phyloP scores from a whole-genome alignment of 2,329 filamentous ascomycete species.

The Alternaria metachromatica region DNA sequence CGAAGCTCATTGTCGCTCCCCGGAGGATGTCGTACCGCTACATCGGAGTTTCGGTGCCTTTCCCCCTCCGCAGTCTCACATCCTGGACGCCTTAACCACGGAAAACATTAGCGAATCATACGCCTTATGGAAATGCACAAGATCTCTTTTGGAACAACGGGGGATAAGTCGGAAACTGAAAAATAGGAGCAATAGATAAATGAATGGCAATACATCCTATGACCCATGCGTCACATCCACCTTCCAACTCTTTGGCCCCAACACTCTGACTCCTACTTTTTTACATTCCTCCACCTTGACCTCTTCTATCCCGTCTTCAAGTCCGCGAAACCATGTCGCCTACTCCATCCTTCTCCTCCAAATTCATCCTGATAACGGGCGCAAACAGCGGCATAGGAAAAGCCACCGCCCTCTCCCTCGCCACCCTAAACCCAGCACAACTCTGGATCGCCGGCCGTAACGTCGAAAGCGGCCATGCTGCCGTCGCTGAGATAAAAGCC shows the following conservation, averaged over 20 bases:
- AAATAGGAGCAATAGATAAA: background rate
- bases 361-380: background rate
- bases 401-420: background rate
- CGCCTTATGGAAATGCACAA: background rate
- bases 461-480: background rate
- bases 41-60: background rate
- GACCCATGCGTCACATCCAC: background rate
- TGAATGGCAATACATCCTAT: rapidly evolving
- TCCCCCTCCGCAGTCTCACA: background rate
- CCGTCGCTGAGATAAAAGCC: background rate
- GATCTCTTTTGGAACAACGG: background rate
- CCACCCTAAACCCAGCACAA: background rate
- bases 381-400: background rate
- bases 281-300: background rate
- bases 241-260: background rate
- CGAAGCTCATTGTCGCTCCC: background rate
- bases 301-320: too few species aligned
- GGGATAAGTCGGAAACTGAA: background rate
- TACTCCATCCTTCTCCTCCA: background rate
- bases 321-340: background rate
- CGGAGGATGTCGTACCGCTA: background rate
- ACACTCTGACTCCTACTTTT: background rate
- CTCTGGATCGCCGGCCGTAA: background rate
- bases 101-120: background rate
- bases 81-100: background rate